Percentiles rank a stretch among this genome's conserved stretches.
Conservation (phyloP, 306 rosid species). For the Pyrus communis region DNA sequence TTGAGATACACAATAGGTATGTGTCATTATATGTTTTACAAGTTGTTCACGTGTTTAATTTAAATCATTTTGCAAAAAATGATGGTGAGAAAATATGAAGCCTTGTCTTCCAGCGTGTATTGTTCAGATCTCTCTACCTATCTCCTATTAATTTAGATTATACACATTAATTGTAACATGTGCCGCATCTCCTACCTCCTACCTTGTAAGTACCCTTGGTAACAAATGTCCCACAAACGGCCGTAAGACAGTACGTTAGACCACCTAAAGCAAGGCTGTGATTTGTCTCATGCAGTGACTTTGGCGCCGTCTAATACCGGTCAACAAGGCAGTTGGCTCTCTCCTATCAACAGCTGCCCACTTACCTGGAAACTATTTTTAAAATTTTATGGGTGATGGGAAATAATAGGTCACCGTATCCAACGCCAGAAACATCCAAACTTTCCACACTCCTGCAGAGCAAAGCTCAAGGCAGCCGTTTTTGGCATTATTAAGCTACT, state of each 20-base stretch:
- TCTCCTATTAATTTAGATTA: no score
- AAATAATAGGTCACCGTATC: neutral
- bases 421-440: slow-evolving; percentile 12
- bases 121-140: no score
- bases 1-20: neutral
- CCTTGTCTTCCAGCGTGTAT: no score
- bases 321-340: neutral
- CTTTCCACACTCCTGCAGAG: slow-evolving; percentile 6
- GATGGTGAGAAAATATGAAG: no score
- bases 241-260: slow-evolving; percentile 2
- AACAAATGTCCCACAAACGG: neutral
- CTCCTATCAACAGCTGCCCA: neutral
- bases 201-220: neutral
- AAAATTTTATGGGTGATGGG: neutral
- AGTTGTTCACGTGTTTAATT: no score
- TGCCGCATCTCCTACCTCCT: neutral
- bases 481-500: neutral
- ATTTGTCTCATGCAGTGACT: slow-evolving; percentile 23
- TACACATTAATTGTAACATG: neutral
- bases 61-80: no score
- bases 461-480: neutral
- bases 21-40: no score
- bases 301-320: slow-evolving; percentile 13
- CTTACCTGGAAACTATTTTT: neutral
- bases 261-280: slow-evolving; percentile 15